phyloP scores from a whole-genome alignment of 371 early-diverging fungal genomes.

The Phascolomyces articulosus region DNA sequence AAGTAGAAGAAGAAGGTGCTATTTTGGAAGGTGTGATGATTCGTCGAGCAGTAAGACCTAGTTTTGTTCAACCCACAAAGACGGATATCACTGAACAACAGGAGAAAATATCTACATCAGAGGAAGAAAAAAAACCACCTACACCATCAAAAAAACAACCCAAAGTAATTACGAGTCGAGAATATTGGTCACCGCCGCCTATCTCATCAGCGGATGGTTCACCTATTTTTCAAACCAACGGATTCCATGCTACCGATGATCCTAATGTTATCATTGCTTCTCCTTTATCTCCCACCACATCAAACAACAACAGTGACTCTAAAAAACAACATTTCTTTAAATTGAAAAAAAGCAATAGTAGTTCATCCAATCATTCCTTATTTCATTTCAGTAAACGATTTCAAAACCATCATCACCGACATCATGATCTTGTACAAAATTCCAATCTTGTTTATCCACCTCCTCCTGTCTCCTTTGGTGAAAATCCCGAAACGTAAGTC shows the following conservation, averaged over 20 bases:
- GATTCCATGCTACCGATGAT: not conserved
- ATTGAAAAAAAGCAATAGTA: conserved; percentile 14
- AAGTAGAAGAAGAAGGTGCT: conserved; percentile 17
- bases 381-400: conserved; percentile 22
- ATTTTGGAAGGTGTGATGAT: conserved; percentile 27
- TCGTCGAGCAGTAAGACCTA: conserved; percentile 27
- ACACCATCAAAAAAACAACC: not conserved
- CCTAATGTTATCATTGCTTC: not conserved
- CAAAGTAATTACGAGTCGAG: conserved; percentile 2
- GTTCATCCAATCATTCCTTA: conserved; percentile 9
- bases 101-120: not conserved
- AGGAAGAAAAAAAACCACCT: not conserved
- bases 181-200: conserved; percentile 16
- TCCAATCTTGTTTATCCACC: conserved; percentile 16
- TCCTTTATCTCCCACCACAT: not conserved
- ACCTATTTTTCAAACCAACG: not conserved
- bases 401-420: conserved; percentile 7
- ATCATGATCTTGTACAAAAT: conserved; percentile 2
- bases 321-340: conserved; percentile 6
- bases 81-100: not conserved
- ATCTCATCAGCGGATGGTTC: conserved; percentile 5
- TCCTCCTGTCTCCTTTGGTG: conserved; percentile 14
- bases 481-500: conserved; percentile 23
- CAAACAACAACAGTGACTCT: not conserved
- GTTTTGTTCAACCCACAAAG: not conserved